These are phyloP conservation scores for Coniella vitis DNA, from an alignment of 2,329 filamentous ascomycete genomes.

Conservation along the genomic window DNA sequence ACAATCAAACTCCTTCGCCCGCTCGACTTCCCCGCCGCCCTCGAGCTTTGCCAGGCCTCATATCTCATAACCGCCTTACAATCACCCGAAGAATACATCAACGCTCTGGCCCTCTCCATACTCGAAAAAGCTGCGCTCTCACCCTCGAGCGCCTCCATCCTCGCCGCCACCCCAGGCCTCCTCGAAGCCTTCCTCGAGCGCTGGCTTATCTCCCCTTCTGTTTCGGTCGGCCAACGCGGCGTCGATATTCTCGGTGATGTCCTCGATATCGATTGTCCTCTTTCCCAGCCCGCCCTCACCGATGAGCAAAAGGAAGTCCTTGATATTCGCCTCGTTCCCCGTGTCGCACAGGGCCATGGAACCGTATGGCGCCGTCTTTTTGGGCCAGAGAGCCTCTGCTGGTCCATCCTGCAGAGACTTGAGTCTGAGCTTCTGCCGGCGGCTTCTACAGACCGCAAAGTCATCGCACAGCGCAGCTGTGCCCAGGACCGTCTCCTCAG, in stretches of 20 bases:
- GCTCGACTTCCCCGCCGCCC: constrained; percentile 42
- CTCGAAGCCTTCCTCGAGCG: constrained; percentile 40
- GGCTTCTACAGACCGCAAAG: constrained; percentile 23
- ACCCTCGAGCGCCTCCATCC: constrained; percentile 41
- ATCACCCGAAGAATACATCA: constrained; percentile 49
- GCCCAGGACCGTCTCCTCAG: constrained; percentile 48
- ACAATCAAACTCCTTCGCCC: constrained; percentile 50
- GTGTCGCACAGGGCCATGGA: constrained; percentile 40
- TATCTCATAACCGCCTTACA: constrained; percentile 45
- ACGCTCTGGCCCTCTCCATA: constrained; percentile 50
- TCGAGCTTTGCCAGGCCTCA: constrained; percentile 45
- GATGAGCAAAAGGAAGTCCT: constrained; percentile 15
- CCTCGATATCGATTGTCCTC: constrained; percentile 48
- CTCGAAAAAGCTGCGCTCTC: constrained; percentile 46
- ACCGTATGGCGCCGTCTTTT: constrained; percentile 49
- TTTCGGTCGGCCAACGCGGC: constrained; percentile 50
- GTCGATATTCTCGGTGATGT: constrained; percentile 44
- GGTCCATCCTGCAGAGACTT: constrained; percentile 9
- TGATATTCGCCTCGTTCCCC: constrained; percentile 21
- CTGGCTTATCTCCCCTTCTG: constrained; percentile 48
- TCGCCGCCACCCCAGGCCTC: constrained; percentile 43
- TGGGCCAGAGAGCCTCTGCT: constrained; percentile 31
- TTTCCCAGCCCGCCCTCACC: constrained; percentile 23
- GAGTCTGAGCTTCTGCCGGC: constrained; percentile 7
- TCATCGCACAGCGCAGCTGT: constrained; percentile 35